Conservation (phyloP, 2,329 filamentous ascomycete genomes). For the Alternaria dauci region DNA sequence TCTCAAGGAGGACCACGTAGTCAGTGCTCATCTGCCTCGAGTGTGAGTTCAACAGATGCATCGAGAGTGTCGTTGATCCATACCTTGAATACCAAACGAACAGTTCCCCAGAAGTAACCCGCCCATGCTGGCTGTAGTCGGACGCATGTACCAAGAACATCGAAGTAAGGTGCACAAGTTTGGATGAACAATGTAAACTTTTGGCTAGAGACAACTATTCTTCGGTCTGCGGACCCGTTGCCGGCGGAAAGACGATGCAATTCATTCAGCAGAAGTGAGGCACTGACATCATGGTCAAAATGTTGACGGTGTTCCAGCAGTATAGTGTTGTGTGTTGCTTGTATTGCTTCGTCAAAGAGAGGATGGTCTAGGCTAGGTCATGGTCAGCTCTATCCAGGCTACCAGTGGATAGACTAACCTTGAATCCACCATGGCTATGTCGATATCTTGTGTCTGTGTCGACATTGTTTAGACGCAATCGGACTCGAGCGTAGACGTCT, state of each 20-base stretch:
- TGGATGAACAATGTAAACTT: conserved; percentile 35
- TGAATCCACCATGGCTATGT: conserved; percentile 36
- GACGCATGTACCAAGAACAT: conserved; percentile 33
- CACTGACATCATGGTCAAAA: conserved; percentile 25
- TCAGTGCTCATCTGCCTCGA: conserved; percentile 29
- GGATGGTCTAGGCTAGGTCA: conserved; percentile 21
- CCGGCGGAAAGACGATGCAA: conserved; percentile 21
- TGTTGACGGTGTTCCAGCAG: conserved; percentile 25
- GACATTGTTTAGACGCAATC: conserved; percentile 28
- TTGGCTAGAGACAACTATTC: conserved; percentile 22
- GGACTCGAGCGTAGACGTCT: conserved; percentile 21
- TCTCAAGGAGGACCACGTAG: conserved; percentile 35
- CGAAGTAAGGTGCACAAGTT: conserved; percentile 38
- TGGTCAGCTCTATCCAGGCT: conserved; percentile 20
- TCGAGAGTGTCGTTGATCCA: neutral
- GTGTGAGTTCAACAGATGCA: conserved; percentile 1
- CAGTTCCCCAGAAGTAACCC: conserved; percentile 35
- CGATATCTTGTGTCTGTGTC: conserved; percentile 26
- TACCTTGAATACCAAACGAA: conserved; percentile 38
- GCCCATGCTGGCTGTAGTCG: conserved; percentile 30
- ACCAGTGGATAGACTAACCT: conserved; percentile 25
- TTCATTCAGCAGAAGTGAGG: conserved; percentile 28
- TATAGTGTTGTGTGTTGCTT: conserved; percentile 28
- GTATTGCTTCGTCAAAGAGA: conserved; percentile 33
- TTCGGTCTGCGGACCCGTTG: conserved; percentile 19